These are phyloP conservation scores for Antarctomyces pellizariae DNA, from an alignment of 495 filamentous ascomycete species.

Conservation along the genomic window DNA sequence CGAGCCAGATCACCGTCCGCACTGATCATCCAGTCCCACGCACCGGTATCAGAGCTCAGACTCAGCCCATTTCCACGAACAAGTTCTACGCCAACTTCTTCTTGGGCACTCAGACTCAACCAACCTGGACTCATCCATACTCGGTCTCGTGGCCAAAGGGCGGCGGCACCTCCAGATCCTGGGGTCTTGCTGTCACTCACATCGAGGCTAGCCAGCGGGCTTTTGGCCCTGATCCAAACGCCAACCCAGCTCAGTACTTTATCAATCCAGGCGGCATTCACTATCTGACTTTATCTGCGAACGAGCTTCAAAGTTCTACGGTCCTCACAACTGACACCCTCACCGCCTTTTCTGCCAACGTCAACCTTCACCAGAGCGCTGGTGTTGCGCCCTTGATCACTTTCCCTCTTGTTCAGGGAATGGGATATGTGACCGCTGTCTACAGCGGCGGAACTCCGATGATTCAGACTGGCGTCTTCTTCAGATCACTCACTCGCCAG, in stretches of 20 bases:
- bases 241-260: constrained; percentile 42
- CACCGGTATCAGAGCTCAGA: constrained; percentile 17
- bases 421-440: constrained; percentile 65
- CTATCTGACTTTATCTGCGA: constrained; percentile 54
- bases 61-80: constrained; percentile 46
- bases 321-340: constrained; percentile 36
- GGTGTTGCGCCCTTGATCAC: constrained; percentile 32
- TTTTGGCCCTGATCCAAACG: constrained; percentile 29
- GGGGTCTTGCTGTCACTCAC: constrained; percentile 56
- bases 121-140: constrained; percentile 72
- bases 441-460: constrained; percentile 47
- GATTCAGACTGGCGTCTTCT: constrained; percentile 52
- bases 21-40: constrained; percentile 20
- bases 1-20: constrained; percentile 25
- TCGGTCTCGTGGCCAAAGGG: constrained; percentile 57
- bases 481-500: constrained; percentile 40
- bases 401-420: constrained; percentile 75
- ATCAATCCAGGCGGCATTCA: constrained; percentile 67
- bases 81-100: constrained; percentile 90
- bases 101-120: constrained; percentile 43
- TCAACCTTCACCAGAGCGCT: constrained; percentile 32
- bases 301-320: constrained; percentile 37
- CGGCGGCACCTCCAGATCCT: constrained; percentile 37
- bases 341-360: constrained; percentile 46
- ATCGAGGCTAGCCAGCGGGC: constrained; percentile 38